A percentile compares a stretch with the other conserved stretches of the same genome.
phyloP scores from a whole-genome alignment of 2,329 filamentous ascomycete species.

The Aspergillus sp. region DNA sequence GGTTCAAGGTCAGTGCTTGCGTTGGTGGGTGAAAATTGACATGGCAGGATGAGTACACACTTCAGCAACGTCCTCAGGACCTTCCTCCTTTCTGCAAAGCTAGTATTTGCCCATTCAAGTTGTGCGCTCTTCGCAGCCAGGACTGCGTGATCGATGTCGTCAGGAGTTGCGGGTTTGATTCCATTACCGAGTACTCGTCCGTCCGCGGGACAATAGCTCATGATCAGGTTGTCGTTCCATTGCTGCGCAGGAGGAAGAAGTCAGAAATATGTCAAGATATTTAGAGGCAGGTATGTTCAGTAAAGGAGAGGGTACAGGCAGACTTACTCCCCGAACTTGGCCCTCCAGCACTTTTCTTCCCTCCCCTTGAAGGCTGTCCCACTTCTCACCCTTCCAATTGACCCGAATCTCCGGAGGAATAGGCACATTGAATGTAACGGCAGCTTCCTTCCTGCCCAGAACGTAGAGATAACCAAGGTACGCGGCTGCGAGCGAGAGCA shows the following conservation, averaged over 20 bases:
- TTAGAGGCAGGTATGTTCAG: no score
- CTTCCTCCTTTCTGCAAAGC: constrained; percentile 72
- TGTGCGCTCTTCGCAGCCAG: constrained; percentile 74
- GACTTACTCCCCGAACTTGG: constrained; percentile 43
- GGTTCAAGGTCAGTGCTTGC: not conserved
- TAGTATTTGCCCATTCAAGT: constrained; percentile 72
- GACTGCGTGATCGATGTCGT: constrained; percentile 77
- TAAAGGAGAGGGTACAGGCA: not conserved
- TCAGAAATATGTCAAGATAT: not conserved
- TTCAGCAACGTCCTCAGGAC: constrained; percentile 80
- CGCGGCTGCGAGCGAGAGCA: constrained; percentile 32
- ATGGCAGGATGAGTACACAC: constrained; percentile 32
- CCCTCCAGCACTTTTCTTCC: constrained; percentile 39
- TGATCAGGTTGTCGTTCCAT: constrained; percentile 43
- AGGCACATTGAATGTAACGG: constrained; percentile 42
- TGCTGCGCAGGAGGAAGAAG: constrained; percentile 26
- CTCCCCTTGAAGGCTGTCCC: constrained; percentile 38
- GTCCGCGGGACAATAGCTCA: constrained; percentile 72
- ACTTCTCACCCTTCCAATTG: constrained; percentile 33
- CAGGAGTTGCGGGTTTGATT: constrained; percentile 69
- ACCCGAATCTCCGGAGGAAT: constrained; percentile 38
- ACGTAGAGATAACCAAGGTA: constrained; percentile 37
- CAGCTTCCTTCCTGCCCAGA: constrained; percentile 32
- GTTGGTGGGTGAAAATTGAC: not conserved
- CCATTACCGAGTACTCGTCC: constrained; percentile 72